phyloP scores from a whole-genome alignment of 305 asterid genomes.

The Solanum hybrid region DNA sequence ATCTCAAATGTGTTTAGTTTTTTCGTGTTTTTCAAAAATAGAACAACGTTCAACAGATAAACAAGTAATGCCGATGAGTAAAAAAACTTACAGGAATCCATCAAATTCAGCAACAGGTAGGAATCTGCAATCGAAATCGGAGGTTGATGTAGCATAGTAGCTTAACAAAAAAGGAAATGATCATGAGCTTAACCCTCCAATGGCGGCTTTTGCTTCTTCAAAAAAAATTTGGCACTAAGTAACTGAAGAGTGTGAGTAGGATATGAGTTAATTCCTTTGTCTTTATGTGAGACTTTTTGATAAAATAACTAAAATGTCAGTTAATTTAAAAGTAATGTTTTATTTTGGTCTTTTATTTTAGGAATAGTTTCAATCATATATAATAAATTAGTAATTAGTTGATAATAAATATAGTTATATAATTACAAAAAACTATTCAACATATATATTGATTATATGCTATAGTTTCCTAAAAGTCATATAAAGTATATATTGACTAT shows the following conservation, averaged over 20 bases:
- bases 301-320: background rate
- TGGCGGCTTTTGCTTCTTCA: background rate
- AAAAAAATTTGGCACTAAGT: too few species aligned
- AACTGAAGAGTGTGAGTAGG: background rate
- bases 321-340: too few species aligned
- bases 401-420: background rate
- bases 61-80: too few species aligned
- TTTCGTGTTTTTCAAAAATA: too few species aligned
- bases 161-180: background rate
- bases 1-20: background rate
- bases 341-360: too few species aligned
- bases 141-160: background rate
- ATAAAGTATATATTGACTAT: background rate
- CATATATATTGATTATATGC: too few species aligned
- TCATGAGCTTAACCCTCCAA: background rate
- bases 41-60: too few species aligned
- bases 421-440: too few species aligned
- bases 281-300: background rate
- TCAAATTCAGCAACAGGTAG: too few species aligned
- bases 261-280: background rate
- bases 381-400: background rate
- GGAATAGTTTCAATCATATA: background rate
- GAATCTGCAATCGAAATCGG: background rate
- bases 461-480: background rate
- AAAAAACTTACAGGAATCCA: too few species aligned